These are phyloP conservation scores for Trichosporon inkin DNA, from an alignment of 1,284 basidiomycete species.

Conservation along the genomic window DNA sequence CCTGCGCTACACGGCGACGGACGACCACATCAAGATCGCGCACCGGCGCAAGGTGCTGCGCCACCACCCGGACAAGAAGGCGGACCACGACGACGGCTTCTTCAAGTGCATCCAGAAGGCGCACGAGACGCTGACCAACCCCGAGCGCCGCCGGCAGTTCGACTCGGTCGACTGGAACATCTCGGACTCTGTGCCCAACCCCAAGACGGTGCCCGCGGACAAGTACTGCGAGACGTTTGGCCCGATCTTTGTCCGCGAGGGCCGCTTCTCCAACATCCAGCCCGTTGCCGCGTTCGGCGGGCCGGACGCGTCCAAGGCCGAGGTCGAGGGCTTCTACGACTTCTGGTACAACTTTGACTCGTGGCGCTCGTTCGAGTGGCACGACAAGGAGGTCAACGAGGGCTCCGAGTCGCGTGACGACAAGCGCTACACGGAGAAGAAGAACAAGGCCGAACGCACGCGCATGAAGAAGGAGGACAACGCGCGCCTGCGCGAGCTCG, in stretches of 20 bases:
- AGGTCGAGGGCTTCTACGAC: constrained; percentile 92
- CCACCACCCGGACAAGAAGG: constrained; percentile 99
- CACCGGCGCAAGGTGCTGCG: constrained; percentile 98
- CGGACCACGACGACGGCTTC: constrained; percentile 93
- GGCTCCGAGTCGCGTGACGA: constrained; percentile 97
- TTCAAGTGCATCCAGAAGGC: constrained; percentile 99
- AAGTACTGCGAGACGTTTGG: constrained; percentile 56
- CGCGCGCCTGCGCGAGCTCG: constrained; percentile 77
- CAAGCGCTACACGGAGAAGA: constrained; percentile 98
- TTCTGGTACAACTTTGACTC: constrained; percentile 99
- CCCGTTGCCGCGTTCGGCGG: constrained; percentile 82
- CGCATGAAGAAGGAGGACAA: constrained; percentile 98
- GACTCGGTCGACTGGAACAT: constrained; percentile 90
- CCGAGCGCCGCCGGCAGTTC: constrained; percentile 88
- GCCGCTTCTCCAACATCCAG: constrained; percentile 80
- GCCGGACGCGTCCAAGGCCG: constrained; percentile 67
- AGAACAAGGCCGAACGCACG: constrained; percentile 96
- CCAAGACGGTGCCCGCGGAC: constrained; percentile 59
- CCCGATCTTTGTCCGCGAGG: constrained; percentile 84
- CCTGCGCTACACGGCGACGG: constrained; percentile 79
- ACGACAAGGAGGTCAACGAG: constrained; percentile 98
- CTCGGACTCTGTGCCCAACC: constrained; percentile 72
- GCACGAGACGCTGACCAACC: constrained; percentile 81
- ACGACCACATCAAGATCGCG: constrained; percentile 92
- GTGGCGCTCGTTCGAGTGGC: constrained; percentile 97